Conservation (phyloP, 139 green algal species). For the Coelastrella sp. region DNA sequence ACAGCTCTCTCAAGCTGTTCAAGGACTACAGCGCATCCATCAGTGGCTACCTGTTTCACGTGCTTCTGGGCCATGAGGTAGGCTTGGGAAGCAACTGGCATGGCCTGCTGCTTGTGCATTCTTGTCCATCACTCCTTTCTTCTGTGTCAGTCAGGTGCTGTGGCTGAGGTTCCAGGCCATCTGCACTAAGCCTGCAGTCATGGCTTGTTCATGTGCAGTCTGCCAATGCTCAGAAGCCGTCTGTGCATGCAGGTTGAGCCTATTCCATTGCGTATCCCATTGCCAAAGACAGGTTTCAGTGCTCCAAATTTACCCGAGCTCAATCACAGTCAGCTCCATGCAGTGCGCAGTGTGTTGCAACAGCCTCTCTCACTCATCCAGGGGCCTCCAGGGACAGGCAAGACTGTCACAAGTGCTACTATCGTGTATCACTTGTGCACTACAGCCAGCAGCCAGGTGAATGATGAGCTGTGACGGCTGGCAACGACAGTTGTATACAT, state of each 20-base stretch:
- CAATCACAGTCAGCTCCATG: slow-evolving; percentile 90
- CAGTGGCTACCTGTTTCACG: slow-evolving; percentile 81
- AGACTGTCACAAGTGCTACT: slow-evolving; percentile 97
- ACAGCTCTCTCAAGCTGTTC: slow-evolving; percentile 88
- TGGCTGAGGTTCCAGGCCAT: too few relatives aligned
- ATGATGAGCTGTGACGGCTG: background rate
- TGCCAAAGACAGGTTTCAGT: slow-evolving; percentile 68
- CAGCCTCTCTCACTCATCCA: slow-evolving; percentile 91
- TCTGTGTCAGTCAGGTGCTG: too few relatives aligned
- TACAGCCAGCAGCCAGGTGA: slow-evolving; percentile 71
- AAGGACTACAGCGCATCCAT: slow-evolving; percentile 90
- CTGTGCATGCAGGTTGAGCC: slow-evolving; percentile 53
- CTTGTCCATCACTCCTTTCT: too few relatives aligned
- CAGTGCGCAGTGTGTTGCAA: slow-evolving; percentile 74
- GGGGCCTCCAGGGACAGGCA: slow-evolving; percentile 96
- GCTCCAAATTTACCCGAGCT: slow-evolving; percentile 93
- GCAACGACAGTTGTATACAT: background rate
- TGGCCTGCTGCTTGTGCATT: too few relatives aligned
- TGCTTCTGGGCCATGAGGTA: slow-evolving; percentile 73
- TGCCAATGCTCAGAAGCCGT: background rate
- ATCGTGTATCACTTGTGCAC: slow-evolving; percentile 96
- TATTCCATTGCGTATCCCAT: slow-evolving; percentile 57
- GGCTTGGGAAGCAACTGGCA: background rate
- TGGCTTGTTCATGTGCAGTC: too few relatives aligned
- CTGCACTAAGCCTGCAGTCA: too few relatives aligned